Evolutionary conservation across 768 basidiomycete genomes (phyloP).

Genomic region (Lentinula sp.): DNA sequence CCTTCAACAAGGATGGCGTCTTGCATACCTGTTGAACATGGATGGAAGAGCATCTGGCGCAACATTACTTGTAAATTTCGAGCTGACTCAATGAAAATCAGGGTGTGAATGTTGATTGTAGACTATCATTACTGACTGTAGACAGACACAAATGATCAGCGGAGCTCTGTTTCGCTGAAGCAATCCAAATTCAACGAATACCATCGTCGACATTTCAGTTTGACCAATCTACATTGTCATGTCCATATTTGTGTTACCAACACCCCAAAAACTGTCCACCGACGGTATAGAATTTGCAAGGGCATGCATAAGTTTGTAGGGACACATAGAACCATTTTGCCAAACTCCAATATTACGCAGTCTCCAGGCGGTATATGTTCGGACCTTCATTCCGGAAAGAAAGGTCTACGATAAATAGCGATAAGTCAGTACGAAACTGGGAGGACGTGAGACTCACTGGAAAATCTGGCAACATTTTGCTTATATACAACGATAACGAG

Average conservation of each 20-base stretch:
- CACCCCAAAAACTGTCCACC: neutral
- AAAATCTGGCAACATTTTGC: constrained; percentile 18
- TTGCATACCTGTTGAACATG: constrained; percentile 44
- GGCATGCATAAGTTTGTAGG: neutral
- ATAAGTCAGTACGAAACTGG: neutral
- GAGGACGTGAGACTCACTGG: neutral
- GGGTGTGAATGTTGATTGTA: neutral
- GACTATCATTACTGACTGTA: no score
- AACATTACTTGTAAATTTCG: constrained; percentile 22
- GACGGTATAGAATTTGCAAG: neutral
- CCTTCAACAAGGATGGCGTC: constrained; percentile 40
- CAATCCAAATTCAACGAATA: neutral
- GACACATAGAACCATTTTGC: neutral
- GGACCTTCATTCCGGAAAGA: neutral
- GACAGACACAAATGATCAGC: no score
- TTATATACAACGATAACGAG: constrained; percentile 24
- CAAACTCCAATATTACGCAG: constrained; percentile 2
- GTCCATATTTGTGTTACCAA: neutral
- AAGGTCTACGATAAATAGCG: neutral
- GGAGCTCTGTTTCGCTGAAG: no score
- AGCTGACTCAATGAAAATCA: neutral
- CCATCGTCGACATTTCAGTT: neutral
- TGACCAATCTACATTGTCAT: neutral
- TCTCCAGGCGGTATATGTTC: neutral
- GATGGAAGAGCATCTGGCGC: constrained; percentile 44